Evolutionary conservation across 2,329 filamentous ascomycete species (phyloP), one percentile per base, ranked within the genome.

Genomic region (Endocalyx cinctus): DNA sequence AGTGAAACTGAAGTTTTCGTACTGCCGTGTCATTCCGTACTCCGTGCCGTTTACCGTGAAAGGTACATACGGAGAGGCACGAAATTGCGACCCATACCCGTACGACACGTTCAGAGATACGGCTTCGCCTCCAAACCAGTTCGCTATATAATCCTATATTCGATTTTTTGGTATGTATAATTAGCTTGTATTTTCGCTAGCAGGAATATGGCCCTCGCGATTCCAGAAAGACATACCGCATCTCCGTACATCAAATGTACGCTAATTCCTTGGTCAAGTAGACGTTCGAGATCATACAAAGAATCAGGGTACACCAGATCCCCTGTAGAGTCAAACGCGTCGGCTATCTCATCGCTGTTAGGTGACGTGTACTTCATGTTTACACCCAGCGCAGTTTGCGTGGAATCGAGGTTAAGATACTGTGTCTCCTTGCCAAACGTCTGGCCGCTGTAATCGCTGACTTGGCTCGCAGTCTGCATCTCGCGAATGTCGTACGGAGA

Each of bases 81-180:
- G 60, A 52, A 80, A 82, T 33, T 66, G 44, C 13, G 60, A 57
- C 2, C 63, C 58, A 27, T 69, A 51, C 1, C 55, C 48, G 41
- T 64, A 64, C 26, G 69, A 58, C 3, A 75, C 56, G 4, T 68
- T 64, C 11, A 78, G 62, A 5, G 71, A 76, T 34, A 78, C 58
- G 2, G 73, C 71, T 51, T 81, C 59, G 14, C 75, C 77, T 11
- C 78, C 77, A 45, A 74, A 64, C 63, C 64, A 51, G 31, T 23
- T 23, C 8, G 8, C 8, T 8, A 23, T 23, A 23, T 23, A 23
- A 23, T 23, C 20, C 20, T 23, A 23, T 8, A 23, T 8, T n/a
- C n/a, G n/a, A n/a, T n/a, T n/a, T n/a, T n/a, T n/a, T n/a, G n/a
- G n/a, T n/a, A n/a, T n/a, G n/a, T n/a, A n/a, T n/a, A n/a, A n/a